Conservation (phyloP, 1,139 yeast species). For the Magnusiomyces fungicola region DNA sequence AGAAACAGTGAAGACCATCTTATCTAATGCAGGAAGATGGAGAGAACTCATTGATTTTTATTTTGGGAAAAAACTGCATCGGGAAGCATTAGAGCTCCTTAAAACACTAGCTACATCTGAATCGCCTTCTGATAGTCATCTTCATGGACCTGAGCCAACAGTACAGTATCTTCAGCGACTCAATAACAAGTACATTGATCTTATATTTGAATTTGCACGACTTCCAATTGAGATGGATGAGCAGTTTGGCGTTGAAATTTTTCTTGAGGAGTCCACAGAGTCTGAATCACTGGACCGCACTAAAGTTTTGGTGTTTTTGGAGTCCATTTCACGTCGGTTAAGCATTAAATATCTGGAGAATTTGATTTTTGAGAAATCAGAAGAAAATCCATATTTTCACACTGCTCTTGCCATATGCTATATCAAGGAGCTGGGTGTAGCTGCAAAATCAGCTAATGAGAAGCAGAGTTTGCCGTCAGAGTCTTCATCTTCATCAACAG, state of each 20-base stretch:
- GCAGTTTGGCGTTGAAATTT: constrained; percentile 44
- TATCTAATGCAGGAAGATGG: constrained; percentile 46
- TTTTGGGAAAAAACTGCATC: constrained; percentile 54
- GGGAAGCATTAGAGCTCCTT: constrained; percentile 59
- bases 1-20: constrained; percentile 48
- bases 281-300: constrained; percentile 52
- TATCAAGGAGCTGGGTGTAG: constrained; percentile 33
- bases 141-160: constrained; percentile 42
- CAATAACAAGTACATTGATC: constrained; percentile 42
- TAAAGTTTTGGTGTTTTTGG: constrained; percentile 46
- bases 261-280: constrained; percentile 59
- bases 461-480: no score
- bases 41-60: constrained; percentile 77
- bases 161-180: constrained; percentile 62
- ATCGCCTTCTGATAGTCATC: constrained; percentile 7
- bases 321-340: constrained; percentile 29
- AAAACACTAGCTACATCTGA: constrained; percentile 23
- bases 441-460: background rate
- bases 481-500: background rate
- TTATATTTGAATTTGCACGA: constrained; percentile 52
- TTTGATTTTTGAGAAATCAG: constrained; percentile 40
- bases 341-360: constrained; percentile 58
- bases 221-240: constrained; percentile 46
- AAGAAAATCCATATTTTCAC: constrained; percentile 40
- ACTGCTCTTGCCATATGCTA: constrained; percentile 55